A percentile compares a stretch with the other conserved stretches of the same genome.
Conservation (phyloP, 2,329 filamentous ascomycete species). For the Xylogone sp. region DNA sequence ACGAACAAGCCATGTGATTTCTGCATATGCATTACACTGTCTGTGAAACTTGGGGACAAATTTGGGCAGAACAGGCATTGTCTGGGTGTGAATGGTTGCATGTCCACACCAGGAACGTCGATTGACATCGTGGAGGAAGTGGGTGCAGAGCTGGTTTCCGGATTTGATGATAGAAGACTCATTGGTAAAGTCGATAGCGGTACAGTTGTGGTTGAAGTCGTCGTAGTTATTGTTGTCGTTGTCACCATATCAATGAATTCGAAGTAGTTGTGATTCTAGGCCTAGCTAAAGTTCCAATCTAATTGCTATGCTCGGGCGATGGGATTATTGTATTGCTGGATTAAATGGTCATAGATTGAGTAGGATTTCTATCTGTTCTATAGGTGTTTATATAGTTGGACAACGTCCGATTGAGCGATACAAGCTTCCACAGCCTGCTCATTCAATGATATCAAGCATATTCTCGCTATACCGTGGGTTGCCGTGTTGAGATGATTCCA, state of each 20-base stretch:
- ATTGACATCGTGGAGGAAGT: background rate
- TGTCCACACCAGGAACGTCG: slow-evolving; percentile 1
- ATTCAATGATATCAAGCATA: no score
- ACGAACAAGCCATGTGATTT: slow-evolving; percentile 43
- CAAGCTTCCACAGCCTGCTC: no score
- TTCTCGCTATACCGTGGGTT: no score
- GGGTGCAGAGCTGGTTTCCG: slow-evolving; percentile 2
- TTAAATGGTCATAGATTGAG: background rate
- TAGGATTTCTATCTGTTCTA: no score
- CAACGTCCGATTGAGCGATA: no score
- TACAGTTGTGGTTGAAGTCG: slow-evolving; percentile 13
- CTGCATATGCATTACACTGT: slow-evolving; percentile 45
- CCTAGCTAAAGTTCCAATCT: slow-evolving; percentile 5
- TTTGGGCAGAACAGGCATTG: slow-evolving; percentile 42
- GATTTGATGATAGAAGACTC: slow-evolving; percentile 12
- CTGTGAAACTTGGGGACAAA: slow-evolving; percentile 25
- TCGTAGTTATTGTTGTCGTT: slow-evolving; percentile 15
- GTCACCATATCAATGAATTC: no score
- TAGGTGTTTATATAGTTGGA: no score
- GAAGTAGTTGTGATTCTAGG: slow-evolving; percentile 5
- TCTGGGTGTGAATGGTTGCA: slow-evolving; percentile 20
- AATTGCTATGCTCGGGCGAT: slow-evolving; percentile 1
- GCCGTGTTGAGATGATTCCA: no score
- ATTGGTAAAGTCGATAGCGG: slow-evolving; percentile 12
- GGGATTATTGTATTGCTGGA: background rate